Evolutionary conservation across 2,329 filamentous ascomycete genomes (phyloP), one percentile per base, ranked within the genome.

Genomic region (Fusarium newnesense): DNA sequence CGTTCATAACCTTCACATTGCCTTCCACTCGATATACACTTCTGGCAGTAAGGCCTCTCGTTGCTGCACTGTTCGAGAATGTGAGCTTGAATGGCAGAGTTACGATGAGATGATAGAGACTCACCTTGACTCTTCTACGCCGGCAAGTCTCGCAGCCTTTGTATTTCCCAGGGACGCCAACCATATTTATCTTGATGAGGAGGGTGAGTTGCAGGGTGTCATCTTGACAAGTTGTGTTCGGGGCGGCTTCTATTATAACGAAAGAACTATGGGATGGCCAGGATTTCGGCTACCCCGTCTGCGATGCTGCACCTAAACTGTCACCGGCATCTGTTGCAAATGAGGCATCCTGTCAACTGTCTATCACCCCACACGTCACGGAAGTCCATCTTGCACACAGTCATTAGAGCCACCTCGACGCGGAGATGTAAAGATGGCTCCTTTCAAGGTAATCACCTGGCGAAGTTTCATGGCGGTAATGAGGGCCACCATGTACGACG

Each of bases 81-180:
- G 67, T 74, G 39, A 74, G 52, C 26, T 49, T 43, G 50, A 18
- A 32, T n/a, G 43, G 24, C 9, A 30, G 50, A 24, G 26, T 24
- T 26, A 15, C 24, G 32, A 44, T 67, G 30, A 21, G 39, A 28
- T 32, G 34, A 24, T 30, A 32, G 24, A 49, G 39, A 73, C 85
- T 72, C 81, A 89, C 89, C 78, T 89, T 90, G 69, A 91, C 89
- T 79, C 90, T 85, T 58, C 89, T 83, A 34, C 84, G 82, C 54
- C 89, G 84, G 77, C 89, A 91, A 32, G 89, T 91, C 79, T 90
- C 89, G 80, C 89, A 91, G 42, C 89, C 89, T 79, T 90, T 90
- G 79, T 88, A 91, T 79, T 90, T 91, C 58, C 89, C 89, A 42
- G 88, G 85, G 65, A 91, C 89, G 60, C 89, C 89, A 72, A 90